These are phyloP conservation scores for Aspergillus clavatus DNA, from an alignment of 2,329 filamentous ascomycete genomes.

Conservation along the genomic window DNA sequence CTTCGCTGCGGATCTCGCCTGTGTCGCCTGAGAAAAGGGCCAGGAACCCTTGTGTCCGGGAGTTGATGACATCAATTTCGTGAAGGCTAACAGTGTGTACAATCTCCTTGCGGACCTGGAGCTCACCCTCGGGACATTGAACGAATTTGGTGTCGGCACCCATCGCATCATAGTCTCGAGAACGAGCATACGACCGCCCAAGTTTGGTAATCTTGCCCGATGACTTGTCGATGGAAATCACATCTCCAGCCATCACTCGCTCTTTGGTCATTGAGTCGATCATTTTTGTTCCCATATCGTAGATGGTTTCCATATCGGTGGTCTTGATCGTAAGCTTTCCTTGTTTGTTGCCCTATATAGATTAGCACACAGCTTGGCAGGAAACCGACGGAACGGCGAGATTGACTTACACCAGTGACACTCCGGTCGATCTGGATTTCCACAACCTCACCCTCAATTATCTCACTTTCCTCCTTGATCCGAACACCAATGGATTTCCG, in stretches of 20 bases:
- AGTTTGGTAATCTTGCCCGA: conserved; percentile 98
- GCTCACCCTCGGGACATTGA: conserved; percentile 93
- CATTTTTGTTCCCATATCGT: conserved; percentile 99
- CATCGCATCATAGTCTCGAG: conserved; percentile 98
- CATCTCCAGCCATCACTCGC: conserved; percentile 96
- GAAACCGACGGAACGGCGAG: background rate
- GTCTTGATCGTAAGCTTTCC: conserved; percentile 99
- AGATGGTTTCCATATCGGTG: conserved; percentile 98
- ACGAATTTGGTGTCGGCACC: conserved; percentile 97
- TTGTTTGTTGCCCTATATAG: conserved; percentile 74
- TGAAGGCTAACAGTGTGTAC: conserved; percentile 95
- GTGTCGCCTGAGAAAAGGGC: conserved; percentile 97
- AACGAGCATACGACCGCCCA: conserved; percentile 88
- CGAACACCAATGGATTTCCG: conserved; percentile 96
- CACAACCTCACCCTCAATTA: conserved; percentile 98
- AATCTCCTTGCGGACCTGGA: conserved; percentile 95
- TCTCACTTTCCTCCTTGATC: conserved; percentile 98
- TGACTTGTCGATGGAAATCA: conserved; percentile 97
- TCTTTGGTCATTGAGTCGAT: conserved; percentile 99
- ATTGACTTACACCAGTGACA: conserved; percentile 68
- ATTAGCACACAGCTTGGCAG: conserved; percentile 12
- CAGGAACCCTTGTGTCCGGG: conserved; percentile 93
- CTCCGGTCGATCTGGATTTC: conserved; percentile 98
- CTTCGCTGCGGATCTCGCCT: conserved; percentile 93
- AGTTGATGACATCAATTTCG: conserved; percentile 99